Evolutionary conservation across 176 grass and related monocot genomes (phyloP).

Genomic region (Carex littledalei): DNA sequence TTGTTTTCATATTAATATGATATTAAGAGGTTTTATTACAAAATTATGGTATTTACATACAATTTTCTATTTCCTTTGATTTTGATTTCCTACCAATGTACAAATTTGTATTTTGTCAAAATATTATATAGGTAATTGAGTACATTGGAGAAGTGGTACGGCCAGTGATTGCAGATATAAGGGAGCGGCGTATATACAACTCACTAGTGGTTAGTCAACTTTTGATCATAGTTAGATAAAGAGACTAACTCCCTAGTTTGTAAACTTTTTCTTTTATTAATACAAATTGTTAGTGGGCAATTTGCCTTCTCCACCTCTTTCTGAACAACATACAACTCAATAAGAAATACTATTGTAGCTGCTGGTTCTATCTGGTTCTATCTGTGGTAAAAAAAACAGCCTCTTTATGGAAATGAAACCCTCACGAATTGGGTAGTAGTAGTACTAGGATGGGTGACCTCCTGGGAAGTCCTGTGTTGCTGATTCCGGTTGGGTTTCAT

Average conservation of each 20-base stretch:
- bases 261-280: no score
- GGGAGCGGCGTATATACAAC: slow-evolving; percentile 80
- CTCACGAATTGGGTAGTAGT: no score
- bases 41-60: slow-evolving; percentile 9
- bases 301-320: neutral
- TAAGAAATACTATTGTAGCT: neutral
- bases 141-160: slow-evolving; percentile 96
- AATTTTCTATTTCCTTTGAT: slow-evolving; percentile 9
- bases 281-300: no score
- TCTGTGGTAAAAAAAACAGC: no score
- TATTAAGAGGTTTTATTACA: neutral
- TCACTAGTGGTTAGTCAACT: slow-evolving; percentile 71
- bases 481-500: no score
- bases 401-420: no score
- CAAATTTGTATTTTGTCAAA: slow-evolving; percentile 26
- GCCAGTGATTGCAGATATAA: slow-evolving; percentile 86
- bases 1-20: slow-evolving; percentile 14
- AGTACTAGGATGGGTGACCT: no score
- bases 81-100: slow-evolving; percentile 21
- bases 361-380: neutral
- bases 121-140: slow-evolving; percentile 77
- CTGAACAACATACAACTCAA: neutral
- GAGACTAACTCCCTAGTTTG: neutral
- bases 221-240: neutral
- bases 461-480: no score